phyloP scores from a whole-genome alignment of 768 basidiomycete genomes.

The Pleurotus sapidus region DNA sequence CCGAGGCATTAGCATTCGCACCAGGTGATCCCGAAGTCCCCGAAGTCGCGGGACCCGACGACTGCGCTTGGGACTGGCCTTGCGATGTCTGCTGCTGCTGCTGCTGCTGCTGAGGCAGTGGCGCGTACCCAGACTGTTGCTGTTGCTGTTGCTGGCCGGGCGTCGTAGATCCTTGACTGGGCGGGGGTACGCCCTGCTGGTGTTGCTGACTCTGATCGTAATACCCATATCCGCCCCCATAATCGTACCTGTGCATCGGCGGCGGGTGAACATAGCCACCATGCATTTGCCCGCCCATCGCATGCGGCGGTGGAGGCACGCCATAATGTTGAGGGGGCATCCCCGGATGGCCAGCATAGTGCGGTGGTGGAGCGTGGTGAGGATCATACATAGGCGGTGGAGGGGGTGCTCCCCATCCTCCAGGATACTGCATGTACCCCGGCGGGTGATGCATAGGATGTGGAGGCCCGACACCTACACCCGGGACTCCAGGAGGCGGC shows the following conservation, averaged over 20 bases:
- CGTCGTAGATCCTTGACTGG: background rate
- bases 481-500: constrained; percentile 5
- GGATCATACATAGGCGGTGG: constrained; percentile 8
- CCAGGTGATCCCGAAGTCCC: too few relatives aligned
- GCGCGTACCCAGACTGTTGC: background rate
- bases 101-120: background rate
- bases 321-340: constrained; percentile 10
- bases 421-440: constrained; percentile 6
- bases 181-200: constrained; percentile 12
- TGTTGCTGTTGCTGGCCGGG: background rate
- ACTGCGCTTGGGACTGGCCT: background rate
- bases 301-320: constrained; percentile 8
- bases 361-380: constrained; percentile 12
- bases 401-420: constrained; percentile 3
- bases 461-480: constrained; percentile 1
- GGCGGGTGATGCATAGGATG: background rate
- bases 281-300: constrained; percentile 7
- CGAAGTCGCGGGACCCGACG: background rate
- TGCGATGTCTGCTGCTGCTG: background rate
- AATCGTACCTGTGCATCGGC: constrained; percentile 8
- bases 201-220: constrained; percentile 19
- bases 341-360: background rate
- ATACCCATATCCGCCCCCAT: constrained; percentile 9
- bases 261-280: constrained; percentile 9
- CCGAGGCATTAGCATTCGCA: too few relatives aligned